Evolutionary conservation across 352 stramenopile species (phyloP), one percentile per base, ranked within the genome.

Genomic region (Phytophthora pseudosyringae): DNA sequence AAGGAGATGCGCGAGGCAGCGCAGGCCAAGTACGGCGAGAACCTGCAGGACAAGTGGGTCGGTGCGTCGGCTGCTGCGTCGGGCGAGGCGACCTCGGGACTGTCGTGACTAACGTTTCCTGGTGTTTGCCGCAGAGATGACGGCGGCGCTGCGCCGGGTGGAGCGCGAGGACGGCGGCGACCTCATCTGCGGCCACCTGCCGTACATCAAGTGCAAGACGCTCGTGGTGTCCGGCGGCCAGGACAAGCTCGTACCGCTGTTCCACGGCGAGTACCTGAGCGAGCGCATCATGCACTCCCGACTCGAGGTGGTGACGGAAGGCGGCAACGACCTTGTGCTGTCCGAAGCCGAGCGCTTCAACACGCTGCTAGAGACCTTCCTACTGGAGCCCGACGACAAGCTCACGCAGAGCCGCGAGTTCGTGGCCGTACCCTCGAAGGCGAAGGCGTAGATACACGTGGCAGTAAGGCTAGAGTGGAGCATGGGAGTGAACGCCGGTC

Each of bases 211-310:
- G 32, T 95, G 86, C 80, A 95, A 95, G 73, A 95, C 87, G 54
- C 78, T 95, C 18, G 84, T 93, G 45, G 73, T 95, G 16, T 61
- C 78, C 3, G 83, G 84, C 16, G 81, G 51, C 39, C 75, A 80
- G 32, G 82, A 95, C 59, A 80, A 81, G 16, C 69, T 91, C 13
- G 78, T 95, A 38, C 77, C 83, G 15, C 57, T 67, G 10, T 91
- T 85, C 64, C 86, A 95, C 67, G 73, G 81, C 41, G 84, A 95
- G 59, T 95, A 95, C 57, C 48, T 95, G 61, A 95, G 79, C 73
- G 87, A 95, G 61, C 87, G 87, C 58, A 93, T 95, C 72, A 80
- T 93, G 77, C 84, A 95, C 72, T 93, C 84, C 36, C 72, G 80
- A 28, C 60, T 91, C 16, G 77, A 91, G 45, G 60, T 90, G 36